Evolutionary conservation across 768 basidiomycete species (phyloP), one percentile per base, ranked within the genome.

Genomic region (Dictyophora rubrovolvata): DNA sequence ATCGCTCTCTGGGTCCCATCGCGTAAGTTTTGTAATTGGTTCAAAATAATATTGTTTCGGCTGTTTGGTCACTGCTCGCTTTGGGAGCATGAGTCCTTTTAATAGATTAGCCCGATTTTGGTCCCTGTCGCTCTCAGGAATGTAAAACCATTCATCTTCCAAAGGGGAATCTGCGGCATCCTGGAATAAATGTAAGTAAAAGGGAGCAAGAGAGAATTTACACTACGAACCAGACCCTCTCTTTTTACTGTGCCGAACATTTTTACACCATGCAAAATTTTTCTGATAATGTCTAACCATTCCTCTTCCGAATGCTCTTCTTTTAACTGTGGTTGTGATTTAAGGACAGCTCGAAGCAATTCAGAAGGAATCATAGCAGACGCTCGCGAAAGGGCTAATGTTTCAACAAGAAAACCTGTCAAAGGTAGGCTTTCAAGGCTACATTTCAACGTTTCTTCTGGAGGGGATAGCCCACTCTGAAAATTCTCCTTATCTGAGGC

Each of bases 21-120:
- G 73, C 48, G 81, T 79, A 21, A 85, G 82, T 72, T 86, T 89
- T 33, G 73, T 84, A 61, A 90, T 70, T 9, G 88, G 88, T 28
- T 77, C 76, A 72, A 83, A 90, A 71, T 90, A 91, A 71, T 91
- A 91, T 68, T 88, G 85, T 69, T 90, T 90, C 62, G 85, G 86
- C 72, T 88, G 85, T 77, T 85, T 89, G 68, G 87, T 90, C 70
- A 82, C 86, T 51, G 72, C 83, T 56, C 88, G 73, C 71, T 89
- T 90, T 14, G 85, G 80, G 1, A 86, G 86, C 86, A 87, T 87
- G 75, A 87, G 82, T 61, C 81, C 83, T 65, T 74, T 70, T 58
- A 89, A 79, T 60, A 88, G 69, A 63, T 73, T 68, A 33, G 86
- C 86, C n/a, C 87, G 76, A 58, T 88, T 87, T 63, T 75, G 74